Conservation (phyloP, 192 early-diverging fungal species). For the Phycomyces nitens region DNA sequence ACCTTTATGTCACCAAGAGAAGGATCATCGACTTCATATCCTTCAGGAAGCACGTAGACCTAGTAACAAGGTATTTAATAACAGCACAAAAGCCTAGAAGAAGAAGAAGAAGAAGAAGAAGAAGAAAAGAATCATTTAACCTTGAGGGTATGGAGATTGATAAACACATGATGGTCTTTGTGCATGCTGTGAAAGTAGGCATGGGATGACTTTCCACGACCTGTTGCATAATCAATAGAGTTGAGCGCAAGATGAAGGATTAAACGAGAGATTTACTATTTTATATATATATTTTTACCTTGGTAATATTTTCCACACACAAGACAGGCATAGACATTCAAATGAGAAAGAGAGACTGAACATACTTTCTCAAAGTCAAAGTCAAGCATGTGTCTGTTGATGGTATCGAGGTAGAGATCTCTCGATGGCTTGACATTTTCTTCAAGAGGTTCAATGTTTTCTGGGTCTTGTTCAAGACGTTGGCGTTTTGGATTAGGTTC, state of each 20-base stretch:
- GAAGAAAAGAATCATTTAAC: conserved; percentile 23
- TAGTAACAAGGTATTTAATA: conserved; percentile 14
- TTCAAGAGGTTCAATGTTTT: not conserved
- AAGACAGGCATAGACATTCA: conserved; percentile 95
- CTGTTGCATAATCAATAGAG: conserved; percentile 30
- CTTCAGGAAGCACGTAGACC: conserved; percentile 91
- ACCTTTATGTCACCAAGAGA: conserved; percentile 93
- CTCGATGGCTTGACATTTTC: conserved; percentile 22
- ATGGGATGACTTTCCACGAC: conserved; percentile 84
- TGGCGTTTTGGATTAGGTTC: conserved; percentile 18
- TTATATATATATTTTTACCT: conserved; percentile 54
- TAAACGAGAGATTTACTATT: no score
- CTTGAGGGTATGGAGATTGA: conserved; percentile 81
- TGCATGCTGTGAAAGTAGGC: conserved; percentile 96
- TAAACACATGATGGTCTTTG: conserved; percentile 94
- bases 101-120: no score
- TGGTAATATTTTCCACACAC: conserved; percentile 96
- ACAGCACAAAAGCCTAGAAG: no score
- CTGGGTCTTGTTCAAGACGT: conserved; percentile 1
- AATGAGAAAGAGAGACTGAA: conserved; percentile 87
- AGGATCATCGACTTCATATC: conserved; percentile 82
- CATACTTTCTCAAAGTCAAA: conserved; percentile 99
- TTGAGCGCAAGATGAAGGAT: not conserved
- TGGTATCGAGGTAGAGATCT: conserved; percentile 76
- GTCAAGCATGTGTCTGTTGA: conserved; percentile 83